Evolutionary conservation across 2,329 filamentous ascomycete species (phyloP), one percentile per base, ranked within the genome.

Genomic region (Magnaporthiopsis incrustans): DNA sequence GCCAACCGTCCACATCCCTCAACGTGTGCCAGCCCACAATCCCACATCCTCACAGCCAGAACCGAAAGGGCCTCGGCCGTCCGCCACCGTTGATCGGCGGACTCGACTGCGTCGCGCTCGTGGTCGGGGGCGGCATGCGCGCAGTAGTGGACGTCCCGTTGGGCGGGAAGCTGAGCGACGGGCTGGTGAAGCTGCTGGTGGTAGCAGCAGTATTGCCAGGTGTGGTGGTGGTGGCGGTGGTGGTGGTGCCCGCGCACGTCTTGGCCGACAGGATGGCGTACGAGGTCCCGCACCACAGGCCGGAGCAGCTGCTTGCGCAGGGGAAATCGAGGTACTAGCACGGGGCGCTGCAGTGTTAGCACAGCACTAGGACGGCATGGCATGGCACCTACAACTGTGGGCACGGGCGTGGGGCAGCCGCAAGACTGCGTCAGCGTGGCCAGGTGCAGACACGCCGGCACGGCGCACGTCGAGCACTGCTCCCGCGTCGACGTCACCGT

Each of bases 391-490:
- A 53, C 44, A 5, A 53, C 68, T 1, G 75, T 77, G 12, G 72
- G 67, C 44, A 73, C 67, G 1, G 64, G 69, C 7, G 65, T 60
- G 1, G 73, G 73, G 60, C 76, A 77, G 33, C 72, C 73, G 64
- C 73, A 74, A 4, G 69, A 68, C 12, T 71, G 72, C 26, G 69
- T 73, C 25, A 77, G 62, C 6, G 74, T 76, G 33, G 67, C 67
- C 26, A 73, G 32, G 2, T 35, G 66, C 53, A 76, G 63, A 60
- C 76, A 77, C 63, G 69, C 61, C 14, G 71, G 73, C 27, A 70
- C 65, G 1, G 70, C 59, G 65, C 76, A 77, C 1, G 73, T 75
- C 15, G 71, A 70, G 68, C 76, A 77, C n/a, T 71, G 64, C 11
- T 71, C 70, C 4, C 66, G 57, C 8, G 71, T 73, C 10, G 69